Percentiles rank a stretch among this genome's conserved stretches.
Evolutionary conservation across 768 basidiomycete species (phyloP).

Genomic region (Kwoniella botswanensis): DNA sequence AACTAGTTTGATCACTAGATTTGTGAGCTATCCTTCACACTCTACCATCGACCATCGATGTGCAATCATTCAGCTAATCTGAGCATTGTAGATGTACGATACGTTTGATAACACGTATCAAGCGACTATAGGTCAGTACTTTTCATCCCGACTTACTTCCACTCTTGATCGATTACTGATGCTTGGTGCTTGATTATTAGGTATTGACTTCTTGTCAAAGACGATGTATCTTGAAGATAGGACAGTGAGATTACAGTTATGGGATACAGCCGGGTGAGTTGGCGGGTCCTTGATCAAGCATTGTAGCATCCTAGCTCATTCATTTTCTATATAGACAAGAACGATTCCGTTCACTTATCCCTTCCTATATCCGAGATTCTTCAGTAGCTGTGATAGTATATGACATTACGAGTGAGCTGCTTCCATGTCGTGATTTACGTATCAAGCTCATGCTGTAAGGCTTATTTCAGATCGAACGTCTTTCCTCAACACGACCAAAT

Average conservation of each 20-base stretch:
- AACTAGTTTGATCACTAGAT: constrained; percentile 97
- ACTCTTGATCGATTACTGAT: not conserved
- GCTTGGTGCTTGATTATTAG: not conserved
- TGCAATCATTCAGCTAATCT: not conserved
- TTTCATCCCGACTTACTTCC: not conserved
- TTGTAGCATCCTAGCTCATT: not conserved
- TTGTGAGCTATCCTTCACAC: constrained; percentile 43
- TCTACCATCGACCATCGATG: not conserved
- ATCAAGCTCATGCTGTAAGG: no score
- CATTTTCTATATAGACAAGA: constrained; percentile 62
- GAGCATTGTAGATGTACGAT: constrained; percentile 80
- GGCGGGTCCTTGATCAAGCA: not conserved
- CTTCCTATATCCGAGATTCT: constrained; percentile 97
- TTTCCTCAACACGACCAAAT: constrained; percentile 97
- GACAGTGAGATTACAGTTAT: constrained; percentile 94
- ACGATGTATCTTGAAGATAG: constrained; percentile 99
- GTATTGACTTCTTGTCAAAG: constrained; percentile 99
- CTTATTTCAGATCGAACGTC: constrained; percentile 90
- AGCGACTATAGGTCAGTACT: constrained; percentile 56
- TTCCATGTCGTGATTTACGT: no score
- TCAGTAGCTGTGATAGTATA: constrained; percentile 98
- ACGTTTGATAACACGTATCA: constrained; percentile 98
- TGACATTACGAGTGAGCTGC: constrained; percentile 97
- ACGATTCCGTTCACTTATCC: constrained; percentile 95
- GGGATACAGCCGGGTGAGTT: constrained; percentile 74